Evolutionary conservation across 108 stramenopile genomes (phyloP).

Genomic region (Aurantiochytrium sp.): DNA sequence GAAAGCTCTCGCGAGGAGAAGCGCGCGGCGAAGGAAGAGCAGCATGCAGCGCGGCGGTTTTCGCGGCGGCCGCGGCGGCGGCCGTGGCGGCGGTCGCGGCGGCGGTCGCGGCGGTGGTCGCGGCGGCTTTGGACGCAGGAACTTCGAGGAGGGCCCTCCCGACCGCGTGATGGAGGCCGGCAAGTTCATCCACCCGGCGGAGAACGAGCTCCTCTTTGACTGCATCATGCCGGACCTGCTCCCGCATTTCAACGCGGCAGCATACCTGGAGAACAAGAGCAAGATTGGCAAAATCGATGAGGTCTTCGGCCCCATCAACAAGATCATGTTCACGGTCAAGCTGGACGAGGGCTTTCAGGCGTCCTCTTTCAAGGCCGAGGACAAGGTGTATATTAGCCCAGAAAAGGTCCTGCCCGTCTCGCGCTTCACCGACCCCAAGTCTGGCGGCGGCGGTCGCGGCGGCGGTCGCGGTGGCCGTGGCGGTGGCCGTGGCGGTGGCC

Average conservation of each 20-base stretch:
- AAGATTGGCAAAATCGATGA: constrained; percentile 97
- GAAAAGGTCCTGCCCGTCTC: constrained; percentile 82
- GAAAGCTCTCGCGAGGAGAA: too few species aligned
- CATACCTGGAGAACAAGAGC: constrained; percentile 94
- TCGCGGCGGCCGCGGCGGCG: neutral
- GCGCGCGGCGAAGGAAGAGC: too few species aligned
- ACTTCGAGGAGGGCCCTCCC: constrained; percentile 49
- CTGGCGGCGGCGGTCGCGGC: constrained; percentile 33
- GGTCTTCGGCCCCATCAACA: constrained; percentile 82
- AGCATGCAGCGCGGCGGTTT: neutral
- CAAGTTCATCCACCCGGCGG: constrained; percentile 40
- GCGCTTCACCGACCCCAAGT: constrained; percentile 74
- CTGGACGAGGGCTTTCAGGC: constrained; percentile 84
- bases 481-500: constrained; percentile 17
- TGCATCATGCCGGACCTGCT: constrained; percentile 65
- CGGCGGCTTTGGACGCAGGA: constrained; percentile 34
- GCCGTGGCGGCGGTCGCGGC: constrained; percentile 22
- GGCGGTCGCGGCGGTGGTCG: constrained; percentile 29
- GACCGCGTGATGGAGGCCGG: constrained; percentile 48
- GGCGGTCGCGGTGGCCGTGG: neutral
- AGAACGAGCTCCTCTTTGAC: constrained; percentile 52
- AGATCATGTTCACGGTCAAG: constrained; percentile 90
- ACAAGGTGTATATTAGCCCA: constrained; percentile 78
- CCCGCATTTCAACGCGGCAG: constrained; percentile 95
- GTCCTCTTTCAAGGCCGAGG: constrained; percentile 76